phyloP scores from a whole-genome alignment of 371 early-diverging fungal species.

The Cokeromyces recurvatus region DNA sequence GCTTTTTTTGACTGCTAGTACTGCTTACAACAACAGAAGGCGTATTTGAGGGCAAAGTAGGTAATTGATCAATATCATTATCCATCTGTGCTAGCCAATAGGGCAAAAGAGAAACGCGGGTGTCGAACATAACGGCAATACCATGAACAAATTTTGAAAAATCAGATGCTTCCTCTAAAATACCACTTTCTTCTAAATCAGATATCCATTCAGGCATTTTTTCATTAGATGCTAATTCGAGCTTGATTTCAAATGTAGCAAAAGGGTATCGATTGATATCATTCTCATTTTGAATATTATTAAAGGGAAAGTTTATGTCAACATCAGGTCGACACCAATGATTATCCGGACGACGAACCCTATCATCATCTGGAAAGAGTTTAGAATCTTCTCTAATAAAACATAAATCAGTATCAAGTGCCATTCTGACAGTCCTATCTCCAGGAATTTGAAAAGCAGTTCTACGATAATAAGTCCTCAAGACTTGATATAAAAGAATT shows the following conservation, averaged over 20 bases:
- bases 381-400: conserved; percentile 96
- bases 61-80: conserved; percentile 70
- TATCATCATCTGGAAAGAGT: conserved; percentile 53
- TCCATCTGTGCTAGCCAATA: conserved; percentile 98
- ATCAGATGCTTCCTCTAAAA: conserved; percentile 96
- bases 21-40: too few species aligned
- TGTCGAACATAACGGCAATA: conserved; percentile 87
- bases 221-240: conserved; percentile 86
- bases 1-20: too few species aligned
- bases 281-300: conserved; percentile 52
- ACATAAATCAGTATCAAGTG: conserved; percentile 97
- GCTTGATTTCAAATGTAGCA: conserved; percentile 98
- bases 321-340: conserved; percentile 94
- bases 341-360: conserved; percentile 58
- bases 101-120: conserved; percentile 87
- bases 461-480: conserved; percentile 97
- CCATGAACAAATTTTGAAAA: conserved; percentile 99
- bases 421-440: conserved; percentile 95
- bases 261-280: conserved; percentile 95
- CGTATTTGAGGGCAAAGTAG: conserved; percentile 20
- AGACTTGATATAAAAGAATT: conserved; percentile 22
- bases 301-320: conserved; percentile 88
- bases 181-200: conserved; percentile 83
- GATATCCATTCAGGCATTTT: conserved; percentile 94
- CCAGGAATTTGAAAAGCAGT: conserved; percentile 99